A percentile compares a stretch with the other conserved stretches of the same genome.
Evolutionary conservation across 106 monocot species (phyloP).

Genomic region (Dendrobium catenatum): DNA sequence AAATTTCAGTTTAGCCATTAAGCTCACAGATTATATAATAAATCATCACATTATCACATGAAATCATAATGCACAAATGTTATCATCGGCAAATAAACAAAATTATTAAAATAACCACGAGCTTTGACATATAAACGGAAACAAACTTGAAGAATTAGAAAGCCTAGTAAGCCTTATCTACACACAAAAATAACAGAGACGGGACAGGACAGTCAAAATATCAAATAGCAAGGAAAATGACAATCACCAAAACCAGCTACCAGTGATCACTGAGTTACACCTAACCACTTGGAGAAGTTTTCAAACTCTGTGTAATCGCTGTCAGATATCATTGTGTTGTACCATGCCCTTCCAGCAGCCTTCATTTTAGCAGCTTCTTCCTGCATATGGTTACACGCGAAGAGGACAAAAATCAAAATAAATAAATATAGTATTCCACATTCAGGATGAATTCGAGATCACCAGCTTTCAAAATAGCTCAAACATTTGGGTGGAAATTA

Average conservation of each 20-base stretch:
- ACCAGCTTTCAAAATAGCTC: no score
- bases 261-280: slow-evolving; percentile 8
- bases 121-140: not conserved
- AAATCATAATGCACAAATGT: no score
- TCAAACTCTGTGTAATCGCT: slow-evolving; percentile 89
- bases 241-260: not conserved
- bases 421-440: no score
- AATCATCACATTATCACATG: no score
- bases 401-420: no score
- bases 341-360: slow-evolving; percentile 78
- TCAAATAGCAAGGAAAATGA: not conserved
- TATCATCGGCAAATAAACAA: no score
- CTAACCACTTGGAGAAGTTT: slow-evolving; percentile 86
- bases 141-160: not conserved
- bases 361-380: slow-evolving; percentile 67
- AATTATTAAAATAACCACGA: no score
- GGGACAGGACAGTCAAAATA: not conserved
- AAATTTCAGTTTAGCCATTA: no score
- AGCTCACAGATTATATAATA: no score
- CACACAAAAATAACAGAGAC: not conserved
- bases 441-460: no score
- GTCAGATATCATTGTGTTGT: slow-evolving; percentile 85
- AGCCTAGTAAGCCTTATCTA: not conserved
- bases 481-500: no score
- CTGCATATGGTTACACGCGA: slow-evolving; percentile 12